A percentile compares a stretch with the other conserved stretches of the same genome.
Evolutionary conservation across 768 basidiomycete species (phyloP).

Genomic region (Podaxis mareebaensis): DNA sequence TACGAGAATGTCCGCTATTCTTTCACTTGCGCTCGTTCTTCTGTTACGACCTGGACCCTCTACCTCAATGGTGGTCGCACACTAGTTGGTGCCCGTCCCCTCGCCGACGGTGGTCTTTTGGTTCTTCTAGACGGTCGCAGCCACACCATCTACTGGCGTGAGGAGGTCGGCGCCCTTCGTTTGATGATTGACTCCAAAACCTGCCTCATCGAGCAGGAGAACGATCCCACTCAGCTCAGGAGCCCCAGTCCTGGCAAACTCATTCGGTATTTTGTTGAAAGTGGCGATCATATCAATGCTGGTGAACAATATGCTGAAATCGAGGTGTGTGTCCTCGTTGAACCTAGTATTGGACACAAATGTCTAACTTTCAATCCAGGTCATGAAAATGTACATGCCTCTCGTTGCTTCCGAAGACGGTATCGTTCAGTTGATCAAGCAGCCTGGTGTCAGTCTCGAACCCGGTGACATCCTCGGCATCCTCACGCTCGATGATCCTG

Average conservation of each 20-base stretch:
- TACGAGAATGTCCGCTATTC: constrained; percentile 95
- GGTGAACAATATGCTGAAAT: constrained; percentile 98
- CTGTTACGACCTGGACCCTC: constrained; percentile 86
- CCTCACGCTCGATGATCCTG: constrained; percentile 92
- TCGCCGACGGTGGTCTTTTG: constrained; percentile 94
- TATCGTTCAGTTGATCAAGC: constrained; percentile 93
- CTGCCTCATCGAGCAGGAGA: constrained; percentile 98
- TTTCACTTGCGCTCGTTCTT: constrained; percentile 93
- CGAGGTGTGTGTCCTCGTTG: constrained; percentile 57
- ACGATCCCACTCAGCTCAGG: constrained; percentile 95
- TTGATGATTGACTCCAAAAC: constrained; percentile 97
- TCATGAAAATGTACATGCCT: constrained; percentile 99
- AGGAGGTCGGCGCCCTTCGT: constrained; percentile 92
- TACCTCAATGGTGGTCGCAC: constrained; percentile 96
- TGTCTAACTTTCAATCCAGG: constrained; percentile 39
- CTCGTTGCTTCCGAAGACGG: constrained; percentile 94
- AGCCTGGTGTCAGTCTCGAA: constrained; percentile 94
- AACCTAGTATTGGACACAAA: constrained; percentile 6
- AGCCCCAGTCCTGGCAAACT: constrained; percentile 97
- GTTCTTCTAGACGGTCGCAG: constrained; percentile 91
- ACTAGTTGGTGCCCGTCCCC: constrained; percentile 85
- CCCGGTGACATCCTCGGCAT: constrained; percentile 98
- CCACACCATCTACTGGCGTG: constrained; percentile 97
- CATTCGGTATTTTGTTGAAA: constrained; percentile 91
- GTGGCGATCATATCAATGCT: constrained; percentile 95